phyloP scores from a whole-genome alignment of 2,329 filamentous ascomycete species.

The Nigrospora osmanthi region DNA sequence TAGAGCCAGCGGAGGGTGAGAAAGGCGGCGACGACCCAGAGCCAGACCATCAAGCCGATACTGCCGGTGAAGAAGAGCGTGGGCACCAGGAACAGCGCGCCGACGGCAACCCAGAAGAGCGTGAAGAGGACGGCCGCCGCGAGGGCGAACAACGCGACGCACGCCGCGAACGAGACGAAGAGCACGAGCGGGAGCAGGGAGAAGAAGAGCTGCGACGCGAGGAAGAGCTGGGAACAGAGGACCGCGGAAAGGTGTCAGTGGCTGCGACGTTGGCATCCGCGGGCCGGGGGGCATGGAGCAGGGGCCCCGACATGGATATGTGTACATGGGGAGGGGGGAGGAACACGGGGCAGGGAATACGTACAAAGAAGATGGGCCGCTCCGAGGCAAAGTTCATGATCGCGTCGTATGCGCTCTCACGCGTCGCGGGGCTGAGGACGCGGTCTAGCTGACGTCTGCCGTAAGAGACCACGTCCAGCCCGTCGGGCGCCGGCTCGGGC shows the following conservation, averaged over 20 bases:
- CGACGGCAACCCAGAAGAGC: constrained; percentile 60
- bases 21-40: constrained; percentile 58
- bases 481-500: no score
- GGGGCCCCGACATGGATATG: no score
- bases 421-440: constrained; percentile 51
- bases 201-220: constrained; percentile 56
- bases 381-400: constrained; percentile 48
- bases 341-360: constrained; percentile 17
- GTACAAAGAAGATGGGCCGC: constrained; percentile 63
- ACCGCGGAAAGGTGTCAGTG: background rate
- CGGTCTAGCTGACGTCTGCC: constrained; percentile 37
- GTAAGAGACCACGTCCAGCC: constrained; percentile 31
- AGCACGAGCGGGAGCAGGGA: constrained; percentile 60
- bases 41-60: constrained; percentile 57
- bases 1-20: constrained; percentile 39
- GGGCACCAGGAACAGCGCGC: constrained; percentile 60
- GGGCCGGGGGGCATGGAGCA: no score
- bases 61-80: constrained; percentile 58
- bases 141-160: constrained; percentile 54
- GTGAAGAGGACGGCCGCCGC: constrained; percentile 56
- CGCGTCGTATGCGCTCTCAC: constrained; percentile 47
- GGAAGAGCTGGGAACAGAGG: constrained; percentile 48
- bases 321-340: no score
- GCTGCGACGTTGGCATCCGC: no score
- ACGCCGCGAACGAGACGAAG: constrained; percentile 59